Conservation (phyloP, 495 filamentous ascomycete genomes). For the Coniosporium apollinis region DNA sequence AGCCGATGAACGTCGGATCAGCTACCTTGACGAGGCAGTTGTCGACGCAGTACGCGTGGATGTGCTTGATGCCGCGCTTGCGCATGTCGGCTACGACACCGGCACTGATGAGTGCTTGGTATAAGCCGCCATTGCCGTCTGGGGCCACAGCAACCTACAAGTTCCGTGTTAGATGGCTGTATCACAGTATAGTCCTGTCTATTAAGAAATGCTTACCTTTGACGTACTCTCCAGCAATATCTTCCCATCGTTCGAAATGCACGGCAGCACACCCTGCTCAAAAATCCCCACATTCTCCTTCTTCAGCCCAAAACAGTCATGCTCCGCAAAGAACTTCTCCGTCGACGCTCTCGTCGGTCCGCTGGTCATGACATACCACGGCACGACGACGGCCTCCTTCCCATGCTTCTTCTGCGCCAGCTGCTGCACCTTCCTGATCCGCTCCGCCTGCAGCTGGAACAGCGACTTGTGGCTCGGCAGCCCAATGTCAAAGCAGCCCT, state of each 20-base stretch:
- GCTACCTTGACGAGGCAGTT: slow-evolving; percentile 98
- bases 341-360: slow-evolving; percentile 88
- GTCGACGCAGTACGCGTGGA: slow-evolving; percentile 96
- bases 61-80: slow-evolving; percentile 77
- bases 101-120: slow-evolving; percentile 72
- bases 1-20: slow-evolving; percentile 90
- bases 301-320: slow-evolving; percentile 77
- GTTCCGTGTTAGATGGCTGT: background rate
- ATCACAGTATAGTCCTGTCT: background rate
- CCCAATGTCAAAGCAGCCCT: slow-evolving; percentile 92
- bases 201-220: slow-evolving; percentile 35
- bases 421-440: slow-evolving; percentile 73
- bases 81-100: slow-evolving; percentile 79
- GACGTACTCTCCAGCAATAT: slow-evolving; percentile 84
- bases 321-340: slow-evolving; percentile 77
- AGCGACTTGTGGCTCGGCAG: slow-evolving; percentile 83
- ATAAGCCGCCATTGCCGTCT: slow-evolving; percentile 97
- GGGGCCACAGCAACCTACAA: slow-evolving; percentile 73
- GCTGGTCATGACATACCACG: slow-evolving; percentile 99
- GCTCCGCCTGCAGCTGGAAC: slow-evolving; percentile 93
- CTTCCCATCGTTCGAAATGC: slow-evolving; percentile 95
- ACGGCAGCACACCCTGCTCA: slow-evolving; percentile 92
- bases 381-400: slow-evolving; percentile 53
- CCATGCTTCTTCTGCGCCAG: slow-evolving; percentile 58
- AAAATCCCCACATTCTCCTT: slow-evolving; percentile 82